phyloP scores from a whole-genome alignment of 2,329 filamentous ascomycete genomes.

The Fusarium xyrophilum region DNA sequence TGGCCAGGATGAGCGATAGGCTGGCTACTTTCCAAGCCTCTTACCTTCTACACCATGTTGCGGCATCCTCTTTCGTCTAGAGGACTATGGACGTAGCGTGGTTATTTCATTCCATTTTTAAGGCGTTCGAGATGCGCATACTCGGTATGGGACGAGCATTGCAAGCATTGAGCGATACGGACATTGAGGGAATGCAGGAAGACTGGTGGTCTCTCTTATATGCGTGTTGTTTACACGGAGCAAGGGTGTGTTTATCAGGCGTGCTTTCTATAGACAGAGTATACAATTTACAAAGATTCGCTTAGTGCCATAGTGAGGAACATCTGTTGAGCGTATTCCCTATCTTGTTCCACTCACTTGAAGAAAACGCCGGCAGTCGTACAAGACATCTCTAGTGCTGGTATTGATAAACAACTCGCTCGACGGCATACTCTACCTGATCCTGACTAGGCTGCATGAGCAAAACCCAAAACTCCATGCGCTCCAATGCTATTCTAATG shows the following conservation, averaged over 20 bases:
- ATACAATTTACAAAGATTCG: neutral
- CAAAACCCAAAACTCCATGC: constrained; percentile 23
- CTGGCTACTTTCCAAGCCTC: neutral
- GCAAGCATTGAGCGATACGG: constrained; percentile 2
- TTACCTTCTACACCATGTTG: neutral
- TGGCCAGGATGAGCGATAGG: neutral
- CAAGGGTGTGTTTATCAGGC: constrained; percentile 24
- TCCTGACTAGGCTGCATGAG: neutral
- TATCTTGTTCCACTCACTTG: neutral
- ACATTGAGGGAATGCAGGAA: constrained; percentile 22
- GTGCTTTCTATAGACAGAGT: constrained; percentile 25
- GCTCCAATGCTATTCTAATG: constrained; percentile 22
- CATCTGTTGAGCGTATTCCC: neutral
- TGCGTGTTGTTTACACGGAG: constrained; percentile 29
- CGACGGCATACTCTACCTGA: neutral
- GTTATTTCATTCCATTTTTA: constrained; percentile 24
- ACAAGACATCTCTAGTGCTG: neutral
- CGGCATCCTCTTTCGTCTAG: constrained; percentile 26
- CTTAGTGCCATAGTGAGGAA: neutral
- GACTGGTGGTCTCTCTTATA: constrained; percentile 17
- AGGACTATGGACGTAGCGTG: constrained; percentile 36
- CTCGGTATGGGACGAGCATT: constrained; percentile 17
- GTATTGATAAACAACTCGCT: neutral
- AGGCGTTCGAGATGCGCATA: constrained; percentile 34
- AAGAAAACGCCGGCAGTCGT: neutral